phyloP scores from a whole-genome alignment of 305 asterid genomes.

The Andrographis paniculata region DNA sequence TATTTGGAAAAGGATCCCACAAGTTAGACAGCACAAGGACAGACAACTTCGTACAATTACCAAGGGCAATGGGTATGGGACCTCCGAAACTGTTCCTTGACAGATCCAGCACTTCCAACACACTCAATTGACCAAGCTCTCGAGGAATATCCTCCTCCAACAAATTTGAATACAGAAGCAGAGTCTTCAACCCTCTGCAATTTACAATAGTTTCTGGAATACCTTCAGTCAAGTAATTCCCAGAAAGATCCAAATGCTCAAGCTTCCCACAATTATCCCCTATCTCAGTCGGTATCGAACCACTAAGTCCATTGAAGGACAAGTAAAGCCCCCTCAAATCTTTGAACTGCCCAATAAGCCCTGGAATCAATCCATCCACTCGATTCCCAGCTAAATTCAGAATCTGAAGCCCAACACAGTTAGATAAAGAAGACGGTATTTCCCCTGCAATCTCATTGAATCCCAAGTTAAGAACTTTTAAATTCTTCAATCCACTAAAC shows the following conservation, averaged over 20 bases:
- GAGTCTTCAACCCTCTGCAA: slow-evolving; percentile 45
- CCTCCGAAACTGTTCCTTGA: slow-evolving; percentile 81
- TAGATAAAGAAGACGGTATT: slow-evolving; percentile 45
- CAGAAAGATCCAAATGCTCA: slow-evolving; percentile 69
- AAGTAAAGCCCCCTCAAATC: slow-evolving; percentile 60
- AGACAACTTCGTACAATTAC: slow-evolving; percentile 53
- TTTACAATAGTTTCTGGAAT: slow-evolving; percentile 58
- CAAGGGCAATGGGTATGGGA: slow-evolving; percentile 47
- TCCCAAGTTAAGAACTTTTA: slow-evolving; percentile 68
- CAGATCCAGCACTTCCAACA: slow-evolving; percentile 67
- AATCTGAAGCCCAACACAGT: slow-evolving; percentile 36
- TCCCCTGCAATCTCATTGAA: slow-evolving; percentile 49
- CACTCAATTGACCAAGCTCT: slow-evolving; percentile 55
- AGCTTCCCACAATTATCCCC: slow-evolving; percentile 62
- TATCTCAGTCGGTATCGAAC: slow-evolving; percentile 52
- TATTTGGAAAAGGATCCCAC: slow-evolving; percentile 69
- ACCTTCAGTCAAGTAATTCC: slow-evolving; percentile 43
- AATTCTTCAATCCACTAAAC: slow-evolving; percentile 43
- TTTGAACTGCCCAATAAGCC: slow-evolving; percentile 38
- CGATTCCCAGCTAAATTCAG: slow-evolving; percentile 77
- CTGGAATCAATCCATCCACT: slow-evolving; percentile 49
- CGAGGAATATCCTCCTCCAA: slow-evolving; percentile 55
- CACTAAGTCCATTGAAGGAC: slow-evolving; percentile 62
- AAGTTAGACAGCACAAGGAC: slow-evolving; percentile 65
- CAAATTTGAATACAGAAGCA: slow-evolving; percentile 58